A percentile compares a stretch with the other conserved stretches of the same genome.
phyloP scores from a whole-genome alignment of 257 asterid species.

The Gentiana dahurica region DNA sequence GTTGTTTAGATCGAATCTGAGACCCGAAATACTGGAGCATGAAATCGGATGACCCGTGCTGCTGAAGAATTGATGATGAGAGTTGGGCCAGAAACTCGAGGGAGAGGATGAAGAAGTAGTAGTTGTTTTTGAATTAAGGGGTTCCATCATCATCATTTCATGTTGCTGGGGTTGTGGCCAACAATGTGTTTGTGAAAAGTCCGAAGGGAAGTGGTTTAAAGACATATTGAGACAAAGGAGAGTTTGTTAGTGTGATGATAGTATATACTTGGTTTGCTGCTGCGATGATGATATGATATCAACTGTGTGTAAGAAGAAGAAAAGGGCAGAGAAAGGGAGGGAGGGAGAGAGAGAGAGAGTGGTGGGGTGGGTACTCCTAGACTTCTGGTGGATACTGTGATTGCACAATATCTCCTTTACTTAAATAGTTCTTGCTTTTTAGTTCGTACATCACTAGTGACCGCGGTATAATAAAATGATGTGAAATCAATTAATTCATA shows the following conservation, averaged over 20 bases:
- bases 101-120: neutral
- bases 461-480: too few species aligned
- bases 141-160: conserved; percentile 16
- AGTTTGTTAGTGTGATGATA: neutral
- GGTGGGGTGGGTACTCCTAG: conserved; percentile 17
- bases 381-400: conserved; percentile 18
- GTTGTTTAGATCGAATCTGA: conserved; percentile 48
- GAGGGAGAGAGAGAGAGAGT: conserved; percentile 2
- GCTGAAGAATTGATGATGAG: conserved; percentile 4
- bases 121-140: conserved; percentile 23
- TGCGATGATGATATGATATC: neutral
- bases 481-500: too few species aligned
- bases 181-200: conserved; percentile 36
- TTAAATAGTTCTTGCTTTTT: too few species aligned
- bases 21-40: conserved; percentile 8
- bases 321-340: neutral
- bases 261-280: conserved; percentile 2
- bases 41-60: conserved; percentile 4
- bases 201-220: conserved; percentile 49
- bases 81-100: conserved; percentile 11
- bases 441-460: too few species aligned
- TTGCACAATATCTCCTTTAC: too few species aligned
- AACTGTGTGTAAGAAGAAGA: neutral
- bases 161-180: conserved; percentile 30
- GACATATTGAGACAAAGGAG: conserved; percentile 31